phyloP scores from a whole-genome alignment of 352 stramenopile genomes.

The Detonula confervacea region DNA sequence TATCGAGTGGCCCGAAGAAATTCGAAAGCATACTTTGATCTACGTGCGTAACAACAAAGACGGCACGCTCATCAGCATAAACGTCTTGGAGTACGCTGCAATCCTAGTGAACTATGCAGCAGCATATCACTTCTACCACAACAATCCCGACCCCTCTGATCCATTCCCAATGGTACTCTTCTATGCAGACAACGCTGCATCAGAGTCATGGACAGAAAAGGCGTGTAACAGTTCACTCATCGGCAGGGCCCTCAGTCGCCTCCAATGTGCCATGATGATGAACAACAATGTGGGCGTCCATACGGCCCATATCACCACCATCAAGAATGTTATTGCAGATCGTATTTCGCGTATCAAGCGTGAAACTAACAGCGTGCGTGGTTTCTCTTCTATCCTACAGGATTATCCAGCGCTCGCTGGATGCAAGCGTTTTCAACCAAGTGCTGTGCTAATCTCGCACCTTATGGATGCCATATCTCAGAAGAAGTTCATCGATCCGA shows the following conservation, averaged over 20 bases:
- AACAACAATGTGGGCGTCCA: slow-evolving; percentile 36
- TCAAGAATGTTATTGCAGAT: slow-evolving; percentile 34
- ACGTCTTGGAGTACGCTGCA: slow-evolving; percentile 10
- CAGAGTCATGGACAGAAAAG: slow-evolving; percentile 33
- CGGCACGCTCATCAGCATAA: slow-evolving; percentile 16
- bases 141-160: background rate
- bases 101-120: background rate
- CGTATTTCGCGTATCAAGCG: slow-evolving; percentile 28
- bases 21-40: background rate
- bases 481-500: slow-evolving; percentile 27
- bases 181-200: no score
- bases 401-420: slow-evolving; percentile 23
- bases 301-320: slow-evolving; percentile 7
- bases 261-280: slow-evolving; percentile 36
- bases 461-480: slow-evolving; percentile 44
- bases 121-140: background rate
- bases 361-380: background rate
- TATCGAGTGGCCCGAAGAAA: slow-evolving; percentile 5
- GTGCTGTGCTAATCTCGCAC: slow-evolving; percentile 17
- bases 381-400: slow-evolving; percentile 22
- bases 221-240: slow-evolving; percentile 26
- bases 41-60: slow-evolving; percentile 10
- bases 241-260: background rate
- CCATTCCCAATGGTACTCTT: slow-evolving; percentile 15
- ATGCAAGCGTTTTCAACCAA: slow-evolving; percentile 44